A percentile compares a stretch with the other conserved stretches of the same genome.
These are phyloP conservation scores for Forsythia suspensa DNA, from an alignment of 257 asterid genomes.

Conservation along the genomic window DNA sequence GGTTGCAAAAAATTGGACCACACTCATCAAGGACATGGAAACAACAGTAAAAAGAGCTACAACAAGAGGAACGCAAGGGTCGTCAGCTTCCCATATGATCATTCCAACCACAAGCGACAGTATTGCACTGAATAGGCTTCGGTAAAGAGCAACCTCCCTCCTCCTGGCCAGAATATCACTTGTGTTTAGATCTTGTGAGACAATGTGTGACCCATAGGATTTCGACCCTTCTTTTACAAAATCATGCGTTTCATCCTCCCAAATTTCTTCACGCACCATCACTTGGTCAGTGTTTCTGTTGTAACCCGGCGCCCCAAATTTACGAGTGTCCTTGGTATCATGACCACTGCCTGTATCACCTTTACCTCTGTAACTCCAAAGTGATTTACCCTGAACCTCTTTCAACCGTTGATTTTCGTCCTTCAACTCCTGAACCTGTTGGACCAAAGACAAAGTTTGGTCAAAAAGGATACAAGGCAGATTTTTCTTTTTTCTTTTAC, in stretches of 20 bases:
- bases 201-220: background rate
- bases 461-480: background rate
- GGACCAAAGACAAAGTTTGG: background rate
- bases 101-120: conserved; percentile 61
- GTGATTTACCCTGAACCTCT: conserved; percentile 41
- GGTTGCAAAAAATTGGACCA: conserved; percentile 35
- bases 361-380: conserved; percentile 12
- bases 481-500: background rate
- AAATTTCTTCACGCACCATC: background rate
- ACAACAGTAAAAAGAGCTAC: conserved; percentile 56
- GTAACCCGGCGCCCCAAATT: background rate
- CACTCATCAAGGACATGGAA: conserved; percentile 53
- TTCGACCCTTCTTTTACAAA: conserved; percentile 2
- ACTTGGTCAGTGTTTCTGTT: conserved; percentile 5
- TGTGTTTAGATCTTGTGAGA: background rate
- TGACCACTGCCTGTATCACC: background rate
- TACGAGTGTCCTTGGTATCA: background rate
- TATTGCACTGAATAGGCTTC: conserved; percentile 53
- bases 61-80: conserved; percentile 69
- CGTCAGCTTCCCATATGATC: conserved; percentile 56
- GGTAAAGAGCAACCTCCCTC: conserved; percentile 49
- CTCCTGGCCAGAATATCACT: conserved; percentile 16
- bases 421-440: conserved; percentile 53
- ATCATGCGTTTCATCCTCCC: conserved; percentile 19
- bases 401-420: conserved; percentile 40